Base-by-base conservation (phyloP, 768 basidiomycete species). In the Chlorophyllum brunneum region DNA sequence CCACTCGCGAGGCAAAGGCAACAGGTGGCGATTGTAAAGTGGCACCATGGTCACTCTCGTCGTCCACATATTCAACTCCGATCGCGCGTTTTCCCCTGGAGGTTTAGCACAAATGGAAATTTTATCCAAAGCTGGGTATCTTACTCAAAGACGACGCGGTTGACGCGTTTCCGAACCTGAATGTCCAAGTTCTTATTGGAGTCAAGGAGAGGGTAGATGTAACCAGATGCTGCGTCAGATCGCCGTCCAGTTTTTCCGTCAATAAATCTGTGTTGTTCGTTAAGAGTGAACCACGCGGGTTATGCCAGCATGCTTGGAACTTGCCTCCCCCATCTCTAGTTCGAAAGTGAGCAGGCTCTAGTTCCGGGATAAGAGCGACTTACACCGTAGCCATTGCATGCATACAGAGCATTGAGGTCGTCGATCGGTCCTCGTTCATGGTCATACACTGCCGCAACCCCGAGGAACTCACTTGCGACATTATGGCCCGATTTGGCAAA, bases 201-300 rank as follows among this genome's bases (percentile, higher is more conserved):
- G 40, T 65, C 59, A 4, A 66, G 56, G 50, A 77, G 73, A 38
- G 73, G 77, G 56, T 82, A 82, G 39, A 82, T 64, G 44, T 74
- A 81, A 56, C 70, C 57, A 53, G 81, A 76, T 2, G 84, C 71
- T 0, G 75, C 60, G 58, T 86, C 83, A 0, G 82, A 83, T 18
- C 85, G 77, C 37, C 56, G 69, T 22, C 85, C 84, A 2, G 74
- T 80, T 10, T 65, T 62, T 2, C 59, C 63, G 54, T 80, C 70
- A n/a, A 86, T 69, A 59, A 80, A 87, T 58, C 85, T 88, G 55
- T 5, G 45, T 31, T 31, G 4, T 13, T 16, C 16, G 43, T 52
- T 26, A 26, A 20, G 5, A 11, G 18, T 27, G 2, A 38, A 36
- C 15, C 16, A 2, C 13, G 5, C 15, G 7, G 20, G n/a, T 20